Percentiles rank a stretch among this genome's conserved stretches.
Conservation (phyloP, 2,329 filamentous ascomycete species). For the Plectosphaerella plurivora region DNA sequence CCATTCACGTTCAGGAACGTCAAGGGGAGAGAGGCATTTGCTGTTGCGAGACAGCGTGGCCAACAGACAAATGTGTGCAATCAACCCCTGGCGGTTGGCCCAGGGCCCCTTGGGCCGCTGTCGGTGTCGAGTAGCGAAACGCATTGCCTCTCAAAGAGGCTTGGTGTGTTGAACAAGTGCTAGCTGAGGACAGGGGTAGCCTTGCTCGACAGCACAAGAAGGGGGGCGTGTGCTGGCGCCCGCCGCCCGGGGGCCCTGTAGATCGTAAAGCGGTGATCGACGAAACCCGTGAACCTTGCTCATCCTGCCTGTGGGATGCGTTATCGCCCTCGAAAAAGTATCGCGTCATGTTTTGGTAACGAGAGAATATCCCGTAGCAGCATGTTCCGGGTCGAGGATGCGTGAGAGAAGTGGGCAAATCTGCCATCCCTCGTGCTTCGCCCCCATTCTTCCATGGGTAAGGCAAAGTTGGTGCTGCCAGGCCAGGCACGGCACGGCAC, state of each 20-base stretch:
- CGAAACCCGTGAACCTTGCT: not conserved
- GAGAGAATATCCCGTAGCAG: not conserved
- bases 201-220: not conserved
- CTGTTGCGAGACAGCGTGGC: not conserved
- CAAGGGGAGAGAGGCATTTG: not conserved
- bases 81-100: not conserved
- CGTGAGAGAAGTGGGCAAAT: not conserved
- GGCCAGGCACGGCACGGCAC: too few species aligned
- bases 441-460: too few species aligned
- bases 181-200: slow-evolving; percentile 1
- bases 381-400: not conserved
- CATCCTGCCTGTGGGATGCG: too few species aligned
- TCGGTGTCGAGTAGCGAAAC: not conserved
- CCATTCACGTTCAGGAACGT: too few species aligned
- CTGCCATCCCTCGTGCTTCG: too few species aligned
- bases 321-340: too few species aligned
- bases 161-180: not conserved
- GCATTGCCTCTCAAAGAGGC: not conserved
- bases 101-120: not conserved
- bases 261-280: slow-evolving; percentile 1
- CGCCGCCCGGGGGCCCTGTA: slow-evolving; percentile 1
- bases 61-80: not conserved
- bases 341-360: too few species aligned
- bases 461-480: too few species aligned
- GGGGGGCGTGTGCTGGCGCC: not conserved